Evolutionary conservation across 108 stramenopile species (phyloP), one percentile per base, ranked within the genome.

Genomic region (Schizochytrium sp.): DNA sequence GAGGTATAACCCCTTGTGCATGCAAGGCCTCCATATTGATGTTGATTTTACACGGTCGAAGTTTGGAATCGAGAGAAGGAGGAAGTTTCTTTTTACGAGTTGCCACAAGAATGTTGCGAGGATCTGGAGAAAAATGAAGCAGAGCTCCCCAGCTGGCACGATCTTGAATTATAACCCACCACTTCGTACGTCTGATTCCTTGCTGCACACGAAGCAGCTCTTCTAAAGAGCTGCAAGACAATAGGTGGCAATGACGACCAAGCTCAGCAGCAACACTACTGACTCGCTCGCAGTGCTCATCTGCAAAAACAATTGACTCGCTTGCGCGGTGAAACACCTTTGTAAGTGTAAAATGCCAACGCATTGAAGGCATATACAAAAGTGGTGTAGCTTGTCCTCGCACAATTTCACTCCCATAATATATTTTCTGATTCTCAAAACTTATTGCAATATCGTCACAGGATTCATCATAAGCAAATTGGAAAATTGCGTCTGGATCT

Each of bases 261-360:
- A 83, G 47, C 10, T 49, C 53, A 42, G 28, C 2, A 38, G 76
- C 76, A n/a, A 83, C 47, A 19, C 15, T 55, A 7, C 8, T 53
- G 0, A 83, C 76, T 55, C 28, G 50, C 5, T 13, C 76, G 0
- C 5, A 10, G 5, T 5, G 10, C 45, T 83, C 50, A 5, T 83
- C 50, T 5, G 45, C 47, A 12, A 83, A 10, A 10, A 83, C 50
- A 13, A 83, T 49, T 7, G 76, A 83, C 55, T 83, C 76, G 47
- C 53, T 49, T 13, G 76, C 76, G 47, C 53, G 76, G 47, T 83
- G 53, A 40, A 83, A 83, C n/a, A 83, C 76, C 40, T 40, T 17
- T n/a, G 50, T 55, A n/a, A 83, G 38, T 10, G 76, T 40, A 55
- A 83, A 55, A 38, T 83, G 76, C 76, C 76, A 83, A 19, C 53